Evolutionary conservation across 306 rosid genomes (phyloP), one percentile per base, ranked within the genome.

Genomic region (Cucumis hystrix): DNA sequence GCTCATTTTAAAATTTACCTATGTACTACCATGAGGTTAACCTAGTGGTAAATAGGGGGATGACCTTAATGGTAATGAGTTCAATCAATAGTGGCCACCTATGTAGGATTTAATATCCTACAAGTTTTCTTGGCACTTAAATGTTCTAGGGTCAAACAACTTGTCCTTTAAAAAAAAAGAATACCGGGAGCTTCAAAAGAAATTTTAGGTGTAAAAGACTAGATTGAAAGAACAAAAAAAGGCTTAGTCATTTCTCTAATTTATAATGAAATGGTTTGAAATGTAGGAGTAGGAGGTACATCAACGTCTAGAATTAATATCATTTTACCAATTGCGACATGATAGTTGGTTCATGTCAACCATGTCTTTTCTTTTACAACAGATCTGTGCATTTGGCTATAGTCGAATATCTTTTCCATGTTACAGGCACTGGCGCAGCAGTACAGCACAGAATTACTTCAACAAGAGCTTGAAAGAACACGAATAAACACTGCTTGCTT

Each of bases 401-500:
- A 10, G 13, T 82, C 20, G 63, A 73, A 18, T 54, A 73, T 74
- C 57, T 66, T 66, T 79, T 83, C 68, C 65, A 28, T 75, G 76
- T 64, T 77, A 65, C 89, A 96, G 99, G 91, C 89, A 77, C 88
- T 92, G 72, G 97, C 99, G 10, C 99, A 96, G 87, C 97, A 92
- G 80, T 92, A 74, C 81, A 88, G 97, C 86, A 86, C 97, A 0
- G 99, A 96, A 80, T 85, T 96, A 47, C 96, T 96, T 78, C 92
- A 91, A 82, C 83, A 81, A 74, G 99, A 96, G 81, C 93, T 96
- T 8, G 99, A 92, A 87, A 86, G 98, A 82, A 96, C 99, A 43
- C 97, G 95, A 37, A 91, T 96, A 80, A 96, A 96, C 86, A 91
- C 98, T 8, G 98, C 99, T 39, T 96, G 99, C 84, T 96, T 96